phyloP scores from a whole-genome alignment of 208 protist species.

The Leishmania braziliensis region DNA sequence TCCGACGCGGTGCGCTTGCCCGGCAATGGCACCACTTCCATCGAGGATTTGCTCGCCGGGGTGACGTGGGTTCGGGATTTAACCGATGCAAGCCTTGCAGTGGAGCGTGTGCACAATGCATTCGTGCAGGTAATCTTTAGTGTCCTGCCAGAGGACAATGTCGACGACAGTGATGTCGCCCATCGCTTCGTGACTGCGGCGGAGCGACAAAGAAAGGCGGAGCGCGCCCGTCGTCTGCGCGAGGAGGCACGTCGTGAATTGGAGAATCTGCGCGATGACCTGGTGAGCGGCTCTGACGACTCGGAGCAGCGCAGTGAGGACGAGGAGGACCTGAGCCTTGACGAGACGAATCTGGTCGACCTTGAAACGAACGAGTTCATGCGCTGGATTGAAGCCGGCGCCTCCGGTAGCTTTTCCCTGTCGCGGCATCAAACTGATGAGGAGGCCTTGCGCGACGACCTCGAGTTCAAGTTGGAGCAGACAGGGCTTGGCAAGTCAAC shows the following conservation, averaged over 20 bases:
- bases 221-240: conserved; percentile 45
- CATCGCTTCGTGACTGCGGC: conserved; percentile 55
- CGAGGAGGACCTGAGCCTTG: conserved; percentile 20
- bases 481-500: conserved; percentile 62
- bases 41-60: conserved; percentile 63
- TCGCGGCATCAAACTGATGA: conserved; percentile 5
- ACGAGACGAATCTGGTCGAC: conserved; percentile 39
- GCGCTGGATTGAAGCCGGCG: conserved; percentile 64
- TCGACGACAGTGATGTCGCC: conserved; percentile 7
- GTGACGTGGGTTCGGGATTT: conserved; percentile 66
- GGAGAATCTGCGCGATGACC: conserved; percentile 50
- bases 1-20: neutral
- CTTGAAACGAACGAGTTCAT: conserved; percentile 63
- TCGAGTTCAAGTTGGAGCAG: conserved; percentile 74
- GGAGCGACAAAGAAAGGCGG: conserved; percentile 54
- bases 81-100: conserved; percentile 63
- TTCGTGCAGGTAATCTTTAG: conserved; percentile 79
- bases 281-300: conserved; percentile 24
- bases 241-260: conserved; percentile 56
- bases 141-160: conserved; percentile 31
- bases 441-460: conserved; percentile 20
- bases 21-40: conserved; percentile 17
- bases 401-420: conserved; percentile 13
- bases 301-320: conserved; percentile 9
- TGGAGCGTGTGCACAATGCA: conserved; percentile 67